Base-by-base conservation (phyloP, 1,139 yeast species). In the Geotrichum siamense region DNA sequence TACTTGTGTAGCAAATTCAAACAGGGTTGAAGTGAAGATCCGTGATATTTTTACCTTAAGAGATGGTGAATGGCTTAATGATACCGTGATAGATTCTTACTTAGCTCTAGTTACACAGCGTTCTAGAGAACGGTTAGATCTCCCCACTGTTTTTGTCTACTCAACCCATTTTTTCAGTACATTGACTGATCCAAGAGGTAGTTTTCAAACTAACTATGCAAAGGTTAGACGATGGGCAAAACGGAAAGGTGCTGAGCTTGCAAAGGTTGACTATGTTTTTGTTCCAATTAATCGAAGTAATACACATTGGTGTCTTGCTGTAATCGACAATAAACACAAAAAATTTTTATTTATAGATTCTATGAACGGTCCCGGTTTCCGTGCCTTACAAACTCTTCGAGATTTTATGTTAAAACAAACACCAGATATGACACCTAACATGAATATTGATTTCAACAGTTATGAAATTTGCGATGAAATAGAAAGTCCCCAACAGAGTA, bases 301-400 rank as follows among this genome's bases (percentile, higher is more conserved):
- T 45, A 75, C 91, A 1, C 99, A 91, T 62, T 91, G 99, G 99
- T 93, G 95, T 3, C 65, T 89, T 37, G 89, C 94, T 0, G 81
- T 82, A 22, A 72, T 91, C 28, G 81, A 91, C 61, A 76, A 86
- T 51, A 61, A 61, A 27, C 65, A 69, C 10, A 71, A 72, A 53
- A 69, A 75, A 27, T 78, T 91, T 43, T 69, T 74, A 28, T 91
- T 83, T 57, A 78, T 76, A 54, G 98, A 91, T 62, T 89, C 97
- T 0, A 66, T 91, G 52, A 70, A 72, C 22, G 75, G 78, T 27
- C 78, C 83, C 41, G 70, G 72, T 15, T 65, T 68, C 12, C 54
- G 52, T 1, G 80, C 84, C 0, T 64, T 87, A 43, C 60, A 66
- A 25, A 58, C 72, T 20, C 62, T 91, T 39, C 67, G 74, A 31